These are phyloP conservation scores for Metschnikowia colocasiae DNA, from an alignment of 805 yeast genomes.

Conservation along the genomic window DNA sequence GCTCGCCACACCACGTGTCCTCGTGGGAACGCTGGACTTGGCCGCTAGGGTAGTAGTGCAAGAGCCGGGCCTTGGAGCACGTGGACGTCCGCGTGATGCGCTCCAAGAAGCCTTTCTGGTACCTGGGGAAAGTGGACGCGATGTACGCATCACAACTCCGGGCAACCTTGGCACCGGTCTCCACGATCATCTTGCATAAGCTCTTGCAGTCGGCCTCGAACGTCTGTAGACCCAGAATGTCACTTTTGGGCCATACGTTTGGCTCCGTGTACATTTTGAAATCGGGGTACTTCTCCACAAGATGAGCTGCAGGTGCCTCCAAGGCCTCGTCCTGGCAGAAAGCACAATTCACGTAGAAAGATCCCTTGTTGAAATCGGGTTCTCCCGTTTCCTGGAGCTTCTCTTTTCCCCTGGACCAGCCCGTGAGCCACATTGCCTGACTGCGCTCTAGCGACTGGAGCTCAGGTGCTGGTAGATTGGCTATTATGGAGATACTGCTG, in stretches of 20 bases:
- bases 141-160: constrained; percentile 49
- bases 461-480: constrained; percentile 32
- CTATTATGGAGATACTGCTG: constrained; percentile 39
- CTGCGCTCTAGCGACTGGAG: constrained; percentile 42
- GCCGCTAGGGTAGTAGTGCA: constrained; percentile 50
- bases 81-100: constrained; percentile 47
- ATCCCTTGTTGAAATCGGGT: constrained; percentile 52
- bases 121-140: constrained; percentile 21
- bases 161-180: constrained; percentile 49
- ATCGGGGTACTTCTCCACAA: constrained; percentile 28
- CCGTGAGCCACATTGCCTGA: constrained; percentile 51
- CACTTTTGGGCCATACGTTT: constrained; percentile 49
- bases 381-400: constrained; percentile 37
- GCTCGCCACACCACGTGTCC: constrained; percentile 57
- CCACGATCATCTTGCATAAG: constrained; percentile 44
- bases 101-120: constrained; percentile 37
- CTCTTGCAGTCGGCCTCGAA: constrained; percentile 38
- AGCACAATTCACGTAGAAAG: constrained; percentile 57
- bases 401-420: constrained; percentile 62
- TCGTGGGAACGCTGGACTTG: neutral
- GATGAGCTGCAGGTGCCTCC: constrained; percentile 45
- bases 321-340: constrained; percentile 41
- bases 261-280: constrained; percentile 44
- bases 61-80: constrained; percentile 54
- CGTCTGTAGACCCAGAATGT: constrained; percentile 20